Base-by-base conservation (phyloP, 148 eudicot species). In the Simmondsia chinensis region DNA sequence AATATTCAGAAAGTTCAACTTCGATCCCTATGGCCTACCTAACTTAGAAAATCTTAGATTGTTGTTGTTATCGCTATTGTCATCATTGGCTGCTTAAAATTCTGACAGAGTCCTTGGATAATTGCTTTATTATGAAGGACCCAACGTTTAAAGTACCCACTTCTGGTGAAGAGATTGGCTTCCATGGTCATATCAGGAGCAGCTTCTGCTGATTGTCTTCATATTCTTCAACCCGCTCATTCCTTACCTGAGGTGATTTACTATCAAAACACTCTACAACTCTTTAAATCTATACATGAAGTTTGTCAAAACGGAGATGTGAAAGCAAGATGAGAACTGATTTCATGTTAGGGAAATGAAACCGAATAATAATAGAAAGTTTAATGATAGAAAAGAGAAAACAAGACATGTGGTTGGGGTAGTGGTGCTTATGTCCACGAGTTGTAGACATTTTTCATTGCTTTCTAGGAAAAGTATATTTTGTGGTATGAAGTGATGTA, bases 151-250 rank as follows among this genome's bases (percentile, higher is more conserved):
- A 91, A 91, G 64, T 85, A 82, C 66, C 97, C 97, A 7, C 80
- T 91, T 45, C 59, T 91, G 32, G 83, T 74, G 33, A 91, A 85
- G 69, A 64, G 97, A 36, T 70, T 91, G 62, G 95, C 97, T 23
- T 91, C 94, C 56, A 74, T 79, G 87, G 79, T 79, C 33, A 64
- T 76, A 25, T 68, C 88, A 33, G 95, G 95, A 60, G 66, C 46
- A 44, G 69, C 75, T 31, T 49, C 82, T 62, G 46, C 69, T 12
- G 76, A 72, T 37, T 61, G 63, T 61, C 69, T 91, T 31, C 71
- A 79, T 20, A 74, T 91, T 64, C 97, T 91, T 67, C 97, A 91
- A 50, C 95, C 88, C 29, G 85, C 79, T 44, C 41, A 30, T 40
- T 59, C 72, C 41, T 62, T 84, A 45, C 64, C 76, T 47, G 72